phyloP scores from a whole-genome alignment of 768 basidiomycete species.

The Lepiota venenata region DNA sequence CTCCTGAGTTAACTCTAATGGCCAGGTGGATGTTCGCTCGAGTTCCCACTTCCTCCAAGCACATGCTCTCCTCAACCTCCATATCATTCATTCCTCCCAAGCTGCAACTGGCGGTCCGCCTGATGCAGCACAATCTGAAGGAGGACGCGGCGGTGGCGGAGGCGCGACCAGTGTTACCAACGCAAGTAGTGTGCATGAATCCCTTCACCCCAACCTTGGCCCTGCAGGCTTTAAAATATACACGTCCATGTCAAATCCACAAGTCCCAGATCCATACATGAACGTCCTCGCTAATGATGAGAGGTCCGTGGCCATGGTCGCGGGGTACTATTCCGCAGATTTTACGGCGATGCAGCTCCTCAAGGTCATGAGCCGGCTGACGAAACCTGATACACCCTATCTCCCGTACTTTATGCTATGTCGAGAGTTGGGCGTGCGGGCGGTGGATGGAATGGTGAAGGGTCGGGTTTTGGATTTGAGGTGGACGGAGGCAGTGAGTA shows the following conservation, averaged over 20 bases:
- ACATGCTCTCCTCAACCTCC: slow-evolving; percentile 77
- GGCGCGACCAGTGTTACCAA: slow-evolving; percentile 7
- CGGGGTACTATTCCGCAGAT: slow-evolving; percentile 54
- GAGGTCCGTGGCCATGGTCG: slow-evolving; percentile 29
- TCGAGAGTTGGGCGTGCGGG: slow-evolving; percentile 77
- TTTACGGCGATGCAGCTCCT: slow-evolving; percentile 80
- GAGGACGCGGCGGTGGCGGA: slow-evolving; percentile 8
- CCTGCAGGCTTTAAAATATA: slow-evolving; percentile 65
- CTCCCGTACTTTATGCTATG: slow-evolving; percentile 81
- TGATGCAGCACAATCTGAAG: slow-evolving; percentile 20
- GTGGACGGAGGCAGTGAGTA: slow-evolving; percentile 71
- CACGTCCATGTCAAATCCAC: slow-evolving; percentile 36
- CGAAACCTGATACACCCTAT: slow-evolving; percentile 57
- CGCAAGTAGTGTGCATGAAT: slow-evolving; percentile 40
- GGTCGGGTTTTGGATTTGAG: slow-evolving; percentile 71
- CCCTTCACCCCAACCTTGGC: slow-evolving; percentile 55
- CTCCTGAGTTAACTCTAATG: slow-evolving; percentile 68
- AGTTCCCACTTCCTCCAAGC: slow-evolving; percentile 86
- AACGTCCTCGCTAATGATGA: slow-evolving; percentile 20
- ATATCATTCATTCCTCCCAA: slow-evolving; percentile 83
- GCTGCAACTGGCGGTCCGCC: slow-evolving; percentile 30
- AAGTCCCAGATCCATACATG: slow-evolving; percentile 22
- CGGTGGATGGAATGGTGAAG: slow-evolving; percentile 84
- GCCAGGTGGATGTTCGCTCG: slow-evolving; percentile 43
- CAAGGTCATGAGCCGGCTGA: slow-evolving; percentile 77